Base-by-base conservation (phyloP, 1,284 basidiomycete genomes). In the Irpex sp. region DNA sequence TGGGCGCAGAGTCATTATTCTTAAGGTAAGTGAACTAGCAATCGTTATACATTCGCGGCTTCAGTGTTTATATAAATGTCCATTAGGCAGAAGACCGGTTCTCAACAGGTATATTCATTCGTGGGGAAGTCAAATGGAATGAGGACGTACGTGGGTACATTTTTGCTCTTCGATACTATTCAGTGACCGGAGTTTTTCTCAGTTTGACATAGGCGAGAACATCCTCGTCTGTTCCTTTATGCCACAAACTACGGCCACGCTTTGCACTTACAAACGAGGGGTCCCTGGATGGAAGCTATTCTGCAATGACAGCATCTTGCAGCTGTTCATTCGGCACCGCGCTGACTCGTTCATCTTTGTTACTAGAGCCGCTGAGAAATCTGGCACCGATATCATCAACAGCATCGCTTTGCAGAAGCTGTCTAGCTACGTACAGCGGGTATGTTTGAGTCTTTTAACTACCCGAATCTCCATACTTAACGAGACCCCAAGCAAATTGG, bases 361-460 rank as follows among this genome's bases (percentile, higher is more conserved):
- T 35, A 78, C 79, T 8, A 78, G 80, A 8, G 77, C 81, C 4
- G 79, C 83, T 4, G 70, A 71, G 6, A 76, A 76, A 6, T 81
- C 81, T 1, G 77, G 75, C 1, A 70, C 77, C 9, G 84, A 86
- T 56, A 75, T 87, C 36, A 75, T 79, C 0, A 74, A 80, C 0
- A 88, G 87, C 65, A 85, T 88, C 13, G 87, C 86, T 2, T 70
- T 88, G 58, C 78, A 84, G 65, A 87, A 87, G 66, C 84, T 88
- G 56, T 87, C 85, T 0, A 69, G 66, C 0, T 76, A 76, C 3
- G 84, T 88, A 0, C 79, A 82, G 65, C 71, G 73, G 72, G 87
- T 87, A 62, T 13, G 77, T 33, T 11, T 47, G 6, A 11, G 4
- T 26, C 2, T 4, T 33, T 1, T 26, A 31, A 2, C 19, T 21